Conservation (phyloP, 208 protist genomes). For the Trypanosoma platydactyli region DNA sequence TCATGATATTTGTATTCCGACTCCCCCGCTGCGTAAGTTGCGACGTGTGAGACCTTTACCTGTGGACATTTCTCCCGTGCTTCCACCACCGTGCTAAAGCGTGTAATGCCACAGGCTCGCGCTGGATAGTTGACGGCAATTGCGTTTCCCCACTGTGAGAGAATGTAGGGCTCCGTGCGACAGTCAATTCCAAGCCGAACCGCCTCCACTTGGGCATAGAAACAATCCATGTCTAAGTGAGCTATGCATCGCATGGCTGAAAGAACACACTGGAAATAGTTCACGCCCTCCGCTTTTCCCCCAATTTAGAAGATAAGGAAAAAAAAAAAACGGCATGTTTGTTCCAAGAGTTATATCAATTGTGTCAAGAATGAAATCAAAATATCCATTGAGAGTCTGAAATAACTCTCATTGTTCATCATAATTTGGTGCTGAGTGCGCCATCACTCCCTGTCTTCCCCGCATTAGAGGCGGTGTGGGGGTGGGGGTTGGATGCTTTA, state of each 20-base stretch:
- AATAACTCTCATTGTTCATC: too few relatives aligned
- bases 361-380: too few relatives aligned
- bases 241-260: constrained; percentile 56
- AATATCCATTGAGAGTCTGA: too few relatives aligned
- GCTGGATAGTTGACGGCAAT: constrained; percentile 92
- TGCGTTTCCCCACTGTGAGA: constrained; percentile 76
- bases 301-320: constrained; percentile 7
- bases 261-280: too few relatives aligned
- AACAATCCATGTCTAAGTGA: constrained; percentile 93
- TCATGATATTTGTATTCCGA: constrained; percentile 57
- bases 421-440: too few relatives aligned
- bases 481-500: too few relatives aligned
- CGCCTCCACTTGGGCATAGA: constrained; percentile 92
- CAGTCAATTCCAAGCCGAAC: constrained; percentile 79
- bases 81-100: constrained; percentile 54
- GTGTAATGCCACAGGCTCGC: constrained; percentile 56
- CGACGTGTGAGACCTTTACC: constrained; percentile 43
- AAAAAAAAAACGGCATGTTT: too few relatives aligned
- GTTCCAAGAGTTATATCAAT: too few relatives aligned
- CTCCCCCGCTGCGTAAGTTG: constrained; percentile 67
- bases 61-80: constrained; percentile 48
- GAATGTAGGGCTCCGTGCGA: constrained; percentile 56
- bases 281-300: too few relatives aligned
- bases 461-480: too few relatives aligned
- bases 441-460: too few relatives aligned